These are phyloP conservation scores for Arthrobotrys pseudoclavata DNA, from an alignment of 2,329 filamentous ascomycete genomes.

Conservation along the genomic window DNA sequence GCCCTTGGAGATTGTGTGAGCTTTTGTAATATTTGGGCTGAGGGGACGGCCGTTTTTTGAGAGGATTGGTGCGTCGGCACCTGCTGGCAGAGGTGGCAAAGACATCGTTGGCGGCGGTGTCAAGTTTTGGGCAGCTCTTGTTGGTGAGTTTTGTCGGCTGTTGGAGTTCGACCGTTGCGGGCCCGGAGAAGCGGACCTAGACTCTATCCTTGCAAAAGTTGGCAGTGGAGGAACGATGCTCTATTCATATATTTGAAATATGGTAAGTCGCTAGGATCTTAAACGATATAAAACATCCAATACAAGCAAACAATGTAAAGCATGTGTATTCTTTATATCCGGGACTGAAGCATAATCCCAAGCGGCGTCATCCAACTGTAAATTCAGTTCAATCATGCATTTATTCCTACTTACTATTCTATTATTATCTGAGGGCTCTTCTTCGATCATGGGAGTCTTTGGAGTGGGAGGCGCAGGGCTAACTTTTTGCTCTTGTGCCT, in stretches of 20 bases:
- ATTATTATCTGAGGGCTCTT: conserved; percentile 30
- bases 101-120: conserved; percentile 58
- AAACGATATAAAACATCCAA: not conserved
- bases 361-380: not conserved
- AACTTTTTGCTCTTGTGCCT: conserved; percentile 27
- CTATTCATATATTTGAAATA: conserved; percentile 12
- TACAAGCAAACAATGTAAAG: not conserved
- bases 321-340: conserved; percentile 17
- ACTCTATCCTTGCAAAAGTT: conserved; percentile 50
- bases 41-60: conserved; percentile 53
- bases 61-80: conserved; percentile 28
- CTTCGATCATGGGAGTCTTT: conserved; percentile 27
- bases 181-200: conserved; percentile 43
- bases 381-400: conserved; percentile 12
- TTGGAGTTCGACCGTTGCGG: conserved; percentile 46
- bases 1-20: conserved; percentile 46
- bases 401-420: conserved; percentile 46
- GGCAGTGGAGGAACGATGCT: conserved; percentile 53
- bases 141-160: conserved; percentile 58
- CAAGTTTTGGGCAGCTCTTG: conserved; percentile 58
- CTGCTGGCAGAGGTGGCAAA: conserved; percentile 54
- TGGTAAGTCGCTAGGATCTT: not conserved
- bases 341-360: not conserved
- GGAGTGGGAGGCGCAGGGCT: conserved; percentile 29
- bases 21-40: conserved; percentile 50